A percentile compares a stretch with the other conserved stretches of the same genome.
Evolutionary conservation across 768 basidiomycete species (phyloP).

Genomic region (Collybia sordida): DNA sequence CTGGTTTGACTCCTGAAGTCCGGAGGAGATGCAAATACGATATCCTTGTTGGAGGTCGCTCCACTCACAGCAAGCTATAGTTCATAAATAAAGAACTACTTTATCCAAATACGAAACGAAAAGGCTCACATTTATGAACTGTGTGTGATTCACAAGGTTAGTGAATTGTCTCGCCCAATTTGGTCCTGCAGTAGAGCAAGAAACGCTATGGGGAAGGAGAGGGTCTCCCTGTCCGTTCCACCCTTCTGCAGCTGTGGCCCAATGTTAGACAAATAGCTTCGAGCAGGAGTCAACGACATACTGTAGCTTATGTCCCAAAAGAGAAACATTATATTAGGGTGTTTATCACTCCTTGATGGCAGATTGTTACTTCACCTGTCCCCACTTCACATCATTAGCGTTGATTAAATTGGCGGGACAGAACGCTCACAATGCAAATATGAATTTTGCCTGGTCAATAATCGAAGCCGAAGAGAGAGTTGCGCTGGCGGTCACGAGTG

Average conservation of each 20-base stretch:
- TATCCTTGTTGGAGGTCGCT: slow-evolving; percentile 15
- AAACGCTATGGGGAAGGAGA: slow-evolving; percentile 10
- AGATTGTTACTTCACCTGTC: slow-evolving; percentile 10
- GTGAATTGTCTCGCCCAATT: slow-evolving; percentile 19
- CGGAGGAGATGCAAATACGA: slow-evolving; percentile 18
- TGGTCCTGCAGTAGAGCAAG: slow-evolving; percentile 19
- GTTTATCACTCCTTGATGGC: not conserved
- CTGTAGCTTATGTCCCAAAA: slow-evolving; percentile 9
- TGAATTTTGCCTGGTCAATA: slow-evolving; percentile 9
- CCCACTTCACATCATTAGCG: slow-evolving; percentile 6
- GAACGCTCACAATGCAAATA: slow-evolving; percentile 15
- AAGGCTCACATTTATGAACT: slow-evolving; percentile 13
- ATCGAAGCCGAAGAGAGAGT: slow-evolving; percentile 2
- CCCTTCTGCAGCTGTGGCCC: slow-evolving; percentile 14
- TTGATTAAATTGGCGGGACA: not conserved
- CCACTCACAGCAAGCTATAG: slow-evolving; percentile 20
- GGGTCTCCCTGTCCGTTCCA: slow-evolving; percentile 19
- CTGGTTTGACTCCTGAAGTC: slow-evolving; percentile 21
- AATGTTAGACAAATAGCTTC: too few species aligned
- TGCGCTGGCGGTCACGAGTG: too few species aligned
- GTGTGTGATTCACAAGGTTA: slow-evolving; percentile 12
- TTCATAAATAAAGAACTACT: too few species aligned
- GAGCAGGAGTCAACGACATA: not conserved
- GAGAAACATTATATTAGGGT: not conserved
- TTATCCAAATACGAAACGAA: not conserved